Base-by-base conservation (phyloP, 2,329 filamentous ascomycete species). In the Colletotrichum gloeosporioides region DNA sequence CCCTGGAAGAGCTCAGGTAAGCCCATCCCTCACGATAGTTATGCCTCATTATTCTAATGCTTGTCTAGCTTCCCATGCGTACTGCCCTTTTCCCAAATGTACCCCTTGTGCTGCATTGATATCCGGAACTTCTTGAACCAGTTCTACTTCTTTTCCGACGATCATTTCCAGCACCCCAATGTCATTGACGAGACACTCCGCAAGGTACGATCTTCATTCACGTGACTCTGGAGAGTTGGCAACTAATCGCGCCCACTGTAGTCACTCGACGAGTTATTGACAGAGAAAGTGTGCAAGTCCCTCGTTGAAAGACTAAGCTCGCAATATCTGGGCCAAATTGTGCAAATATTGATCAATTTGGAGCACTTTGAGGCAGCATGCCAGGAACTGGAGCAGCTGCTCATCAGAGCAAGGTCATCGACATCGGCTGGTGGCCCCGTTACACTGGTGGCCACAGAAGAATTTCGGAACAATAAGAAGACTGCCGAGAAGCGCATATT, bases 71-170 rank as follows among this genome's bases (percentile, higher is more conserved):
- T 98, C 83, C 98, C 97, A 7, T 98, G 94, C 80, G 95, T 98
- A n/a, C 88, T 99, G 2, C 98, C 97, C 1, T 99, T 99, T 84
- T 98, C 96, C 15, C 96, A 99, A 81, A 99, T 99, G 97, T 99
- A 99, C 83, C 96, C 97, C 2, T 90, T 99, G 36, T 98, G 97
- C 86, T 99, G 97, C 87, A 99, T 99, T 83, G 96, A 99, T 82
- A 98, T 99, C 80, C 92, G 96, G 55, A 98, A 98, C 84, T 99
- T 99, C 84, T 88, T 99, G 76, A 98, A 98, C 84, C 96, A 99
- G 82, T 99, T 99, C 81, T 99, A 99, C 84, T 96, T 98, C 84
- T 99, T 99, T 86, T 96, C 95, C 10, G 96, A 98, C 81, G 96
- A 99, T 81, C 96, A 99, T 83, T 99, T 99, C 82, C 94, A 97